A percentile compares a stretch with the other conserved stretches of the same genome.
These are phyloP conservation scores for Neofusicoccum sp. DNA, from an alignment of 2,329 filamentous ascomycete genomes.

Conservation along the genomic window DNA sequence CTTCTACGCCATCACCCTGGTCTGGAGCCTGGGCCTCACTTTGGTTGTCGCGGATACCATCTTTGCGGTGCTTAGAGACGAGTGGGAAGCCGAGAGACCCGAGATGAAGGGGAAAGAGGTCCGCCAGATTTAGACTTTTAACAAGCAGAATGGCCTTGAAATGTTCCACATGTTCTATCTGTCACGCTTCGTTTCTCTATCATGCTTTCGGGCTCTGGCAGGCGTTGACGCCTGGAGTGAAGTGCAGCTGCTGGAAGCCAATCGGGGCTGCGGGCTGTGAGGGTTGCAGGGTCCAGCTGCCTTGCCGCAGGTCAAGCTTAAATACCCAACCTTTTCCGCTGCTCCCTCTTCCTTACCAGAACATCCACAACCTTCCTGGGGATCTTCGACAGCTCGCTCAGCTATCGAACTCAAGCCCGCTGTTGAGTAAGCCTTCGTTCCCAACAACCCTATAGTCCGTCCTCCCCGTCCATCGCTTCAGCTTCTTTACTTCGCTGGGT, in stretches of 20 bases:
- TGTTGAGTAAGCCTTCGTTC: too few relatives aligned
- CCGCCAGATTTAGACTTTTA: slow-evolving; percentile 67
- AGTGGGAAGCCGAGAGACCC: slow-evolving; percentile 89
- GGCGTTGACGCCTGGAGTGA: not conserved
- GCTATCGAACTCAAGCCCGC: not conserved
- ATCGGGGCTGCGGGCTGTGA: not conserved
- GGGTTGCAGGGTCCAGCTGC: not conserved
- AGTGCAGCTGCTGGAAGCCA: not conserved
- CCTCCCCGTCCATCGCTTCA: too few relatives aligned
- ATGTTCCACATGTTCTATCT: not conserved
- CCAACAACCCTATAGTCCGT: too few relatives aligned
- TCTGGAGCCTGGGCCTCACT: slow-evolving; percentile 90
- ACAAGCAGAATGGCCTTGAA: not conserved
- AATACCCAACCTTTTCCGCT: not conserved
- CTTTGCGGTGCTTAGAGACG: slow-evolving; percentile 85
- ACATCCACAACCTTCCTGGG: not conserved
- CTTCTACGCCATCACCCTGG: slow-evolving; percentile 98
- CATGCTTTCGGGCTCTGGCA: not conserved
- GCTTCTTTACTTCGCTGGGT: too few relatives aligned
- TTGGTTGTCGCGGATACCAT: slow-evolving; percentile 83
- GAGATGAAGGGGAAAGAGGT: slow-evolving; percentile 88
- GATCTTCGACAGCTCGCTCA: not conserved
- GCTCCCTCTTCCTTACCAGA: not conserved
- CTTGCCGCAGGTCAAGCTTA: not conserved
- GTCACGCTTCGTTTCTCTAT: too few relatives aligned